These are phyloP conservation scores for Tolypocladium tropicale DNA, from an alignment of 2,329 filamentous ascomycete genomes.

Conservation along the genomic window DNA sequence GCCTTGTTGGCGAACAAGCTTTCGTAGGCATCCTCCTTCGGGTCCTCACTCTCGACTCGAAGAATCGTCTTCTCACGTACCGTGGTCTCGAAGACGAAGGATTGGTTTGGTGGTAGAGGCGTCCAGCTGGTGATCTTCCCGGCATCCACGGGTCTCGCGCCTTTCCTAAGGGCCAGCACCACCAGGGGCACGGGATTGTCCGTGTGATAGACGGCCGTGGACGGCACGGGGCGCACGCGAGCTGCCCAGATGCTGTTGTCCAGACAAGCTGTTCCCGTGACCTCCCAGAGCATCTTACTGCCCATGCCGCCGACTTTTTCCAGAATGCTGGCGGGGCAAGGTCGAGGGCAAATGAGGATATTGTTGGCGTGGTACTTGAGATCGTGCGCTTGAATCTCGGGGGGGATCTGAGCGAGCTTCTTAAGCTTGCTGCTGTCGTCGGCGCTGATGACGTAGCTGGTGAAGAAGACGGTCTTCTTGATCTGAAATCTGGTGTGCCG, in stretches of 20 bases:
- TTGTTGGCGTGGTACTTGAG: conserved; percentile 78
- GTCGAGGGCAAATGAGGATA: conserved; percentile 78
- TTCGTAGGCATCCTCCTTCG: conserved; percentile 52
- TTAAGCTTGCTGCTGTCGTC: conserved; percentile 64
- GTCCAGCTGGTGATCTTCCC: conserved; percentile 77
- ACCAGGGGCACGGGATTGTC: conserved; percentile 71
- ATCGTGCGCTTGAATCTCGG: conserved; percentile 54
- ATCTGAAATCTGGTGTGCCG: conserved; percentile 50
- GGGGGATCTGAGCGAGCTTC: conserved; percentile 55
- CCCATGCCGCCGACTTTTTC: conserved; percentile 82
- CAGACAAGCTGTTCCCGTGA: conserved; percentile 62
- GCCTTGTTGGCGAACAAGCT: conserved; percentile 49
- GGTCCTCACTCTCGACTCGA: conserved; percentile 64
- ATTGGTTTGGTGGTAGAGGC: conserved; percentile 58
- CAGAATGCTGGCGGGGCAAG: conserved; percentile 61
- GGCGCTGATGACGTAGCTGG: conserved; percentile 73
- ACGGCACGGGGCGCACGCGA: conserved; percentile 61
- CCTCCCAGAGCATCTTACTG: conserved; percentile 72
- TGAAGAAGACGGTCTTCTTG: conserved; percentile 83
- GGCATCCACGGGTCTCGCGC: conserved; percentile 68
- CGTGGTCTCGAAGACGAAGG: conserved; percentile 68
- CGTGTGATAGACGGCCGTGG: conserved; percentile 60
- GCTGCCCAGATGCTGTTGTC: conserved; percentile 86
- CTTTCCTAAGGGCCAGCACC: conserved; percentile 70
- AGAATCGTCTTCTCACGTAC: conserved; percentile 82